Percentiles rank a stretch among this genome's conserved stretches.
These are phyloP conservation scores for Colletotrichum godetiae DNA, from an alignment of 2,329 filamentous ascomycete species.

Conservation along the genomic window DNA sequence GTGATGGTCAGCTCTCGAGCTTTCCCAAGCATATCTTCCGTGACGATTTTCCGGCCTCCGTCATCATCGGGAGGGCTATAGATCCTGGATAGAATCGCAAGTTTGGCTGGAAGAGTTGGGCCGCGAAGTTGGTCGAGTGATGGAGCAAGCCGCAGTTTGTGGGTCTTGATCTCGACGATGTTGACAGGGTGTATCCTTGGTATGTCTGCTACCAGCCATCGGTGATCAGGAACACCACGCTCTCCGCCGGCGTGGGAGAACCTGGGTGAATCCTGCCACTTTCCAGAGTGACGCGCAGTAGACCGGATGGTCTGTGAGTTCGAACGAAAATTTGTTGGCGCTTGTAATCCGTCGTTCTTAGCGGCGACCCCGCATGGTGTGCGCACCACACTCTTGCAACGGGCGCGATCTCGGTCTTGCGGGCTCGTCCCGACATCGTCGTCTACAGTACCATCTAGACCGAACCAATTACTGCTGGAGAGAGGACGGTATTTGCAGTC, in stretches of 20 bases:
- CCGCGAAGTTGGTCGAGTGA: constrained; percentile 29
- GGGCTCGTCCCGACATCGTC: not conserved
- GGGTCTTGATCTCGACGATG: constrained; percentile 21
- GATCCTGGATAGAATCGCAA: not conserved
- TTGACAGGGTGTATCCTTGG: constrained; percentile 34
- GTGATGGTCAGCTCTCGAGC: constrained; percentile 28
- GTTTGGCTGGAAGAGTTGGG: constrained; percentile 7
- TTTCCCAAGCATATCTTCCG: constrained; percentile 20
- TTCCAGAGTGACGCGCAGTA: not conserved
- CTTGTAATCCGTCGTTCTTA: constrained; percentile 16
- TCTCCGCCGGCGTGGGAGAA: constrained; percentile 8
- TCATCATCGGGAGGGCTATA: constrained; percentile 4
- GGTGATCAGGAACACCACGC: constrained; percentile 16
- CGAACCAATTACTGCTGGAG: constrained; percentile 31
- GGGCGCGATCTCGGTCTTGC: constrained; percentile 1
- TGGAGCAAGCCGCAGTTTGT: constrained; percentile 28
- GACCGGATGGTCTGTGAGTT: constrained; percentile 3
- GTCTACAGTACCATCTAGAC: constrained; percentile 20
- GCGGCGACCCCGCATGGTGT: constrained; percentile 20
- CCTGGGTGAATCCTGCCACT: not conserved
- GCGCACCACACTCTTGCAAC: constrained; percentile 3
- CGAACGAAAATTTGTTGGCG: constrained; percentile 19
- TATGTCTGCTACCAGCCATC: constrained; percentile 21
- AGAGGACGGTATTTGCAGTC: not conserved
- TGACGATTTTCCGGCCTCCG: not conserved